Base-by-base conservation (phyloP, 139 green algal species). In the Micractinium sp. region DNA sequence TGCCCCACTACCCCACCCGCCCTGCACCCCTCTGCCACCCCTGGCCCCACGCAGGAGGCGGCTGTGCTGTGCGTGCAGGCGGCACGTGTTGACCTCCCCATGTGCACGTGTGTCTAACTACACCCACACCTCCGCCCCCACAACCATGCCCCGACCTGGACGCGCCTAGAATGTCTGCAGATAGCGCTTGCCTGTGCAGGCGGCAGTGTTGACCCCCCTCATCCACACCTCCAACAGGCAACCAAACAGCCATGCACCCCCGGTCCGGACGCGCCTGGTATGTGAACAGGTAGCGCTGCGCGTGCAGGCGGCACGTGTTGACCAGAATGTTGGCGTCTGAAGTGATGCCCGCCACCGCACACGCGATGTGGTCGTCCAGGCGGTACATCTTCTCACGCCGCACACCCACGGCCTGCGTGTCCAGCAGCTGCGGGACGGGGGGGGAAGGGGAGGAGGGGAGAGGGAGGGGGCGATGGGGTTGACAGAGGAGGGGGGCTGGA, bases 291-390 rank as follows among this genome's bases (percentile, higher is more conserved):
- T 99, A 98, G 61, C 95, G 93, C 93, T 99, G 97, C 29, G 97
- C 96, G 5, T 93, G 89, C 69, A 98, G 86, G 3, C 97, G 95
- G 93, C 93, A 97, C 3, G 92, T 96, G 92, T 99, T 99, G 90
- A 99, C 97, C 29, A 99, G 93, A 87, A 99, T 99, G 92, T 99
- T 99, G 22, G 98, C 98, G 89, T 99, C 98, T 4, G 98, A 94
- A 84, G 98, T 99, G 83, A 99, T 96, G 39, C 98, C 98, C 56
- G 98, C 98, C 29, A 99, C 98, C 29, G 98, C 96, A 85, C 95
- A 98, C 0, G 96, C 96, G 0, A 99, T 94, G 91, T 99, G 98
- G 83, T 99, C 97, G 90, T 99, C 98, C 47, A 99, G 95, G 91
- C 96, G 96, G 88, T 99, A 99, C 97, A 99, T 99, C 91, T 99